These are phyloP conservation scores for Tulasnella sp. DNA, from an alignment of 768 basidiomycete species.

Conservation along the genomic window DNA sequence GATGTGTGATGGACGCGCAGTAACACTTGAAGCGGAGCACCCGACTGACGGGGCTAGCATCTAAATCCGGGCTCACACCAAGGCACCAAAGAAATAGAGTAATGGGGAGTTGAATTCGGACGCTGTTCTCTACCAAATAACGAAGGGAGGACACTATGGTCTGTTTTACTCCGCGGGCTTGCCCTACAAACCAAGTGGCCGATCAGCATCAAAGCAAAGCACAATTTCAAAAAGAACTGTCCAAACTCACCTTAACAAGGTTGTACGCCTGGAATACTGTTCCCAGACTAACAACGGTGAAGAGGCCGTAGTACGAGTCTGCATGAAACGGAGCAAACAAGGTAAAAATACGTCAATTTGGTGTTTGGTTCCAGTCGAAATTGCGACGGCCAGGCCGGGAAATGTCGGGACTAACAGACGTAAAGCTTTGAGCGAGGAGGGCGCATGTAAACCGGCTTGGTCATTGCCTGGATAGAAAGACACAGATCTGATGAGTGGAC, in stretches of 20 bases:
- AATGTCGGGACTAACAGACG: constrained; percentile 41
- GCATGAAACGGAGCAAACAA: constrained; percentile 8
- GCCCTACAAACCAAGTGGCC: background rate
- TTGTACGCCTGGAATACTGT: background rate
- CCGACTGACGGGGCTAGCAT: background rate
- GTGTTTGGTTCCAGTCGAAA: background rate
- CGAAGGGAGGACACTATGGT: background rate
- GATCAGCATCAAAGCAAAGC: background rate
- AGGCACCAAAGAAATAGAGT: background rate
- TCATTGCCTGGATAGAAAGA: constrained; percentile 37
- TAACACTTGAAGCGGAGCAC: background rate
- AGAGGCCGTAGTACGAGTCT: constrained; percentile 42
- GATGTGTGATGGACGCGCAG: background rate
- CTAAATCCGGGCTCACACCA: background rate
- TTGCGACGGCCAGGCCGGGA: background rate
- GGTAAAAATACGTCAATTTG: background rate
- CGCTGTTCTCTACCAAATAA: background rate
- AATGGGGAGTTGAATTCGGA: background rate
- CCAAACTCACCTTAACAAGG: constrained; percentile 4
- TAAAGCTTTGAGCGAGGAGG: constrained; percentile 54
- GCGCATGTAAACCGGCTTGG: constrained; percentile 52
- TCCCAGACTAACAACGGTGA: background rate
- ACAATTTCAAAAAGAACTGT: background rate
- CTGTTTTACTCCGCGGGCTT: background rate
- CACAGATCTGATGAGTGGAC: constrained; percentile 24